phyloP scores from a whole-genome alignment of 2,329 filamentous ascomycete species.

The Ophiostoma angusticollis region DNA sequence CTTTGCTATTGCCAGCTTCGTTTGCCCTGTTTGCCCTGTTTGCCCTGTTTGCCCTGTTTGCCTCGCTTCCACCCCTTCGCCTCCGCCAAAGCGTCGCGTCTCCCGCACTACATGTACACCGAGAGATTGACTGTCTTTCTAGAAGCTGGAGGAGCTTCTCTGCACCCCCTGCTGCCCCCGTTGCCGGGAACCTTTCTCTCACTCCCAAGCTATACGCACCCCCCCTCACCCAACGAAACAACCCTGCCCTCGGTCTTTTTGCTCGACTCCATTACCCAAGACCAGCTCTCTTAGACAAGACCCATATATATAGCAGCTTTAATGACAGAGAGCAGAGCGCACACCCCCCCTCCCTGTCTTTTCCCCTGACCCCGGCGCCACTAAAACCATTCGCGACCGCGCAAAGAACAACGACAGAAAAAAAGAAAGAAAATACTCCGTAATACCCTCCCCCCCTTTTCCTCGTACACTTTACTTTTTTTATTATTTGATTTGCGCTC shows the following conservation, averaged over 20 bases:
- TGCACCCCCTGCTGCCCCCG: slow-evolving; percentile 4
- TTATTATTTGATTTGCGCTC: slow-evolving; percentile 10
- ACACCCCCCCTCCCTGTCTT: slow-evolving; percentile 2
- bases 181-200: slow-evolving; percentile 2
- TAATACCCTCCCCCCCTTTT: slow-evolving; percentile 7
- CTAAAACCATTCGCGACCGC: slow-evolving; percentile 11
- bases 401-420: slow-evolving; percentile 3
- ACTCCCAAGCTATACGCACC: not conserved
- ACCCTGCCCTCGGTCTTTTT: no score
- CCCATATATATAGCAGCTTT: no score
- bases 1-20: no score
- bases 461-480: slow-evolving; percentile 2
- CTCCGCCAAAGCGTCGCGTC: no score
- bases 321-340: slow-evolving; percentile 1
- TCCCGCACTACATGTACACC: no score
- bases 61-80: no score
- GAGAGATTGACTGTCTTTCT: slow-evolving; percentile 4
- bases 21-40: no score
- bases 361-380: slow-evolving; percentile 6
- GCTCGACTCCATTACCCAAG: slow-evolving; percentile 11
- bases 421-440: slow-evolving; percentile 6
- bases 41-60: no score
- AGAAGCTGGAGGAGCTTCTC: slow-evolving; percentile 8
- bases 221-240: not conserved
- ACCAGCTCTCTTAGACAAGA: slow-evolving; percentile 4